These are phyloP conservation scores for Cnidoscolus chayamansa DNA, from an alignment of 441 rosid genomes.

Conservation along the genomic window DNA sequence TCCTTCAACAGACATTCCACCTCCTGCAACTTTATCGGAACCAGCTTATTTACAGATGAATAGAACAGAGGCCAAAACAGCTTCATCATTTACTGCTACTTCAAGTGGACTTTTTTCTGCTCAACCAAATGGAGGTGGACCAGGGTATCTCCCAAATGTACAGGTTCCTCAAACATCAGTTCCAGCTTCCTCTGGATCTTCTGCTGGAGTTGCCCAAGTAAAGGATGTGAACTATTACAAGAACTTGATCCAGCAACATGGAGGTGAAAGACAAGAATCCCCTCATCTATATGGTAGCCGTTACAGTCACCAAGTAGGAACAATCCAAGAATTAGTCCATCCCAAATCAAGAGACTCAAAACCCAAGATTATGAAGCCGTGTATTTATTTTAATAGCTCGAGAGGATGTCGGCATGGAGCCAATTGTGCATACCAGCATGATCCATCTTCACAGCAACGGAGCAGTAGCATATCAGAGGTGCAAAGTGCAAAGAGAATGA, in stretches of 20 bases:
- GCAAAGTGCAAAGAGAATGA: conserved; percentile 71
- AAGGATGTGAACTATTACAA: conserved; percentile 79
- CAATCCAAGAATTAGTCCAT: conserved; percentile 50
- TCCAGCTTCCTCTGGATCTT: conserved; percentile 36
- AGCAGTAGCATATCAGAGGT: conserved; percentile 44
- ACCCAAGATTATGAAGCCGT: conserved; percentile 82
- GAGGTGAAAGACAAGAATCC: conserved; percentile 74
- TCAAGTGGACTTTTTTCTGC: conserved; percentile 51
- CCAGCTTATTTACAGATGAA: conserved; percentile 38
- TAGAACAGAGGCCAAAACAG: conserved; percentile 38
- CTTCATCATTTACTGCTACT: conserved; percentile 32
- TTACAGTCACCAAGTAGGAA: conserved; percentile 40
- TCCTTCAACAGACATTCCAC: conserved; percentile 20
- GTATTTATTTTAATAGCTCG: conserved; percentile 78
- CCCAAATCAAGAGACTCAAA: conserved; percentile 54
- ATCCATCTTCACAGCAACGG: conserved; percentile 50
- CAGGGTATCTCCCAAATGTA: conserved; percentile 27
- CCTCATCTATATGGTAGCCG: conserved; percentile 42
- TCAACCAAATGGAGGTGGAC: conserved; percentile 44
- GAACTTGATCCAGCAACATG: conserved; percentile 93
- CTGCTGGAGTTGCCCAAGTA: conserved; percentile 43
- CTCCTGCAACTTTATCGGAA: conserved; percentile 23
- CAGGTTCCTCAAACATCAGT: conserved; percentile 32
- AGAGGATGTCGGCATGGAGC: conserved; percentile 94
- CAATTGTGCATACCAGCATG: conserved; percentile 80